Percentiles rank a stretch among this genome's conserved stretches.
Evolutionary conservation across 306 rosid species (phyloP).

Genomic region (Vigna angularis): DNA sequence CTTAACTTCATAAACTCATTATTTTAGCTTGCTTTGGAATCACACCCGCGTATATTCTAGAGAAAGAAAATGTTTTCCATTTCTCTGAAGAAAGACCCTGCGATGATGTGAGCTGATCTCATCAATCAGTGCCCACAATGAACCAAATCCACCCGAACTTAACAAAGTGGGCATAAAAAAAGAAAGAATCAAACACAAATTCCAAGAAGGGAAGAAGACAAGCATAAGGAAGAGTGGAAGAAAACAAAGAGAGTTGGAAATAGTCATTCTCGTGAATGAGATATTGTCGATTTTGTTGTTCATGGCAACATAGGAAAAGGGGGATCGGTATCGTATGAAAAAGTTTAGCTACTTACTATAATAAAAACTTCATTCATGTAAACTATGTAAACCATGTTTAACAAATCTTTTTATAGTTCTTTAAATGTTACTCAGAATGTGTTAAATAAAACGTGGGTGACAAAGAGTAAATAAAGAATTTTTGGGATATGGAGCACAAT

Average conservation of each 20-base stretch:
- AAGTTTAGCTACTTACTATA: slow-evolving; percentile 27
- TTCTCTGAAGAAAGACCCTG: slow-evolving; percentile 49
- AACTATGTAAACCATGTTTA: slow-evolving; percentile 4
- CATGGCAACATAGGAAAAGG: slow-evolving; percentile 47
- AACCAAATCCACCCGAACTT: slow-evolving; percentile 53
- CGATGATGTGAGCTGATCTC: slow-evolving; percentile 61
- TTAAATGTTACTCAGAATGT: not conserved
- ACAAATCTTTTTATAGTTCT: not conserved
- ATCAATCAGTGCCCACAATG: slow-evolving; percentile 46
- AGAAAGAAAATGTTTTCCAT: slow-evolving; percentile 42
- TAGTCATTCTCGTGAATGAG: slow-evolving; percentile 79
- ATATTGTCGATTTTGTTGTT: slow-evolving; percentile 60
- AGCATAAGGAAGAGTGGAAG: slow-evolving; percentile 64
- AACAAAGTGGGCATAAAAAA: slow-evolving; percentile 9
- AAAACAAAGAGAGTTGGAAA: slow-evolving; percentile 74
- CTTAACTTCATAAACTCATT: slow-evolving; percentile 11
- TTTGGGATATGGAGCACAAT: not conserved
- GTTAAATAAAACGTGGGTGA: slow-evolving; percentile 9
- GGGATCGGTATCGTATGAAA: not conserved
- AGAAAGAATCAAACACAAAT: slow-evolving; percentile 70
- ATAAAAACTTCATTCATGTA: not conserved
- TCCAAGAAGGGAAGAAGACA: slow-evolving; percentile 81
- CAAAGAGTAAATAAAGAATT: not conserved
- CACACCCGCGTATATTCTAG: slow-evolving; percentile 44
- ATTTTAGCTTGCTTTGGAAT: slow-evolving; percentile 48